These are phyloP conservation scores for Neurospora tetraspora DNA, from an alignment of 495 filamentous ascomycete genomes.

Conservation along the genomic window DNA sequence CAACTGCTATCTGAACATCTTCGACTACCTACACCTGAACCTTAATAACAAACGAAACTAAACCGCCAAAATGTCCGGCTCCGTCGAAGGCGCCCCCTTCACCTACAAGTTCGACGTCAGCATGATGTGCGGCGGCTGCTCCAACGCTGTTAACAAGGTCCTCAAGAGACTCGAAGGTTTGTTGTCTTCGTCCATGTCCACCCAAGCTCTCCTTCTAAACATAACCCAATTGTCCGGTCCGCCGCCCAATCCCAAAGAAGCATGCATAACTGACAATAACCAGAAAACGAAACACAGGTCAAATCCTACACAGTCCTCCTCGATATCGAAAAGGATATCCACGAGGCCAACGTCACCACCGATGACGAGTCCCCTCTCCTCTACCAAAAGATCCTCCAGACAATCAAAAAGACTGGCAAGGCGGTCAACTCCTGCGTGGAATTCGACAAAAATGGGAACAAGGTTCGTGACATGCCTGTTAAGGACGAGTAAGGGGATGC, in stretches of 20 bases:
- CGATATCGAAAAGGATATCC: too few species aligned
- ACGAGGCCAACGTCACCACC: slow-evolving; percentile 59
- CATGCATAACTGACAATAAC: slow-evolving; percentile 14
- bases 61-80: slow-evolving; percentile 12
- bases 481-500: background rate
- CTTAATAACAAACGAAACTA: slow-evolving; percentile 4
- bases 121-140: slow-evolving; percentile 59
- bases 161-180: slow-evolving; percentile 86
- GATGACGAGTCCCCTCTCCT: slow-evolving; percentile 40
- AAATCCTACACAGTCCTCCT: background rate
- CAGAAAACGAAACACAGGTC: background rate
- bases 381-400: slow-evolving; percentile 74
- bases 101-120: slow-evolving; percentile 59
- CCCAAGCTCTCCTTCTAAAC: background rate
- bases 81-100: too few species aligned
- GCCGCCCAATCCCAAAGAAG: background rate
- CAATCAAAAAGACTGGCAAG: slow-evolving; percentile 95
- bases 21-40: background rate
- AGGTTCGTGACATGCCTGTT: background rate
- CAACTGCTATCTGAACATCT: background rate
- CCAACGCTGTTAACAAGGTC: slow-evolving; percentile 68
- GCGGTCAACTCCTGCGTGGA: too few species aligned
- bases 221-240: background rate
- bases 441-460: too few species aligned
- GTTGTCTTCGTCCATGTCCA: slow-evolving; percentile 9